These are phyloP conservation scores for Fusarium austroafricanum DNA, from an alignment of 2,329 filamentous ascomycete species.

Conservation along the genomic window DNA sequence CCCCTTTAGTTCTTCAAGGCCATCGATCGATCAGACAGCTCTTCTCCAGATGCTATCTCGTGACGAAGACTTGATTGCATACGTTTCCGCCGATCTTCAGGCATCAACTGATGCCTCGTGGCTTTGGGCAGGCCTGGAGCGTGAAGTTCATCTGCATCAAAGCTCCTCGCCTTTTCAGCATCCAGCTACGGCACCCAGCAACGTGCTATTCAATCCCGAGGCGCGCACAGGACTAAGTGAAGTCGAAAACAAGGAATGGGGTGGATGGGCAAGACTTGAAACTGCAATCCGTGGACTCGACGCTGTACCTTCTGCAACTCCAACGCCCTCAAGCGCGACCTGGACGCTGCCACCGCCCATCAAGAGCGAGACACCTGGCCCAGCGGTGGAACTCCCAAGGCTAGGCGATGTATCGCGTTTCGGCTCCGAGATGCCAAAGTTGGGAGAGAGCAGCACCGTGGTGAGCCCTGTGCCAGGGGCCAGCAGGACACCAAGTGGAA, in stretches of 20 bases:
- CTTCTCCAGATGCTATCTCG: slow-evolving; percentile 54
- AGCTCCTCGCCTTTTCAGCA: slow-evolving; percentile 31
- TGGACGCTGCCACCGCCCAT: slow-evolving; percentile 53
- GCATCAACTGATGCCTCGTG: slow-evolving; percentile 81
- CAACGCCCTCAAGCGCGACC: slow-evolving; percentile 49
- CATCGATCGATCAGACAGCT: slow-evolving; percentile 48
- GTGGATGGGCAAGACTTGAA: slow-evolving; percentile 83
- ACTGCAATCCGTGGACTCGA: slow-evolving; percentile 52
- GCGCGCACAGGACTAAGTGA: slow-evolving; percentile 64
- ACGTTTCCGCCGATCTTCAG: slow-evolving; percentile 88
- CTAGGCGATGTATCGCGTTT: slow-evolving; percentile 49
- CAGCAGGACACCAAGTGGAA: slow-evolving; percentile 39
- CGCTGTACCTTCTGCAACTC: slow-evolving; percentile 40
- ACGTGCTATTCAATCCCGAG: slow-evolving; percentile 58
- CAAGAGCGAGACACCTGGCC: slow-evolving; percentile 50
- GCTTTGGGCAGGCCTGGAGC: slow-evolving; percentile 79
- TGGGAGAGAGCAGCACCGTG: slow-evolving; percentile 42
- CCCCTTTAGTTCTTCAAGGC: slow-evolving; percentile 46
- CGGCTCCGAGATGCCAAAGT: slow-evolving; percentile 43
- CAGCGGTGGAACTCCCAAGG: slow-evolving; percentile 46
- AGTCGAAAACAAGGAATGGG: slow-evolving; percentile 75
- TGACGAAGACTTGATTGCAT: slow-evolving; percentile 90
- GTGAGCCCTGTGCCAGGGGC: slow-evolving; percentile 46
- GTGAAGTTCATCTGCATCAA: slow-evolving; percentile 52
- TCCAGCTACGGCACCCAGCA: slow-evolving; percentile 47